These are phyloP conservation scores for Phlebiopsis flavidoalba DNA, from an alignment of 768 basidiomycete genomes.

Conservation along the genomic window DNA sequence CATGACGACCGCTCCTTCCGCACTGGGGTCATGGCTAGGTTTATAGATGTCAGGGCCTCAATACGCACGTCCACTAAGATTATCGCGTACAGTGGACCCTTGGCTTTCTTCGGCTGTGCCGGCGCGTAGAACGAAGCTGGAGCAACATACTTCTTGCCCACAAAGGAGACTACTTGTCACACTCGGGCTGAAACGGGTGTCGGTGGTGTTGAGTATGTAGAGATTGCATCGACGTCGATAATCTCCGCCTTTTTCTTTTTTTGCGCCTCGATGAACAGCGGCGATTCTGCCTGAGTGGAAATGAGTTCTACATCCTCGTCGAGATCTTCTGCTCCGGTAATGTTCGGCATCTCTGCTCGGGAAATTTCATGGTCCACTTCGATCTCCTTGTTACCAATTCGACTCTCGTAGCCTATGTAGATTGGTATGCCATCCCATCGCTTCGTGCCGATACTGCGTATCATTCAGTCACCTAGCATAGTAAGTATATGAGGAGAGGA, in stretches of 20 bases:
- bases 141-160: slow-evolving; percentile 38
- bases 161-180: slow-evolving; percentile 7
- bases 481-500: not conserved
- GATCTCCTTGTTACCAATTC: slow-evolving; percentile 59
- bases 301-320: slow-evolving; percentile 22
- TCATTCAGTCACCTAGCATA: not conserved
- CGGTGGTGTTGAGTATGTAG: slow-evolving; percentile 12
- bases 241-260: not conserved
- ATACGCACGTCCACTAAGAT: not conserved
- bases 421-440: slow-evolving; percentile 53
- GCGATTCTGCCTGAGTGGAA: slow-evolving; percentile 5
- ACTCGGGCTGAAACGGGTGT: not conserved
- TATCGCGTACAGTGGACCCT: slow-evolving; percentile 42
- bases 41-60: not conserved
- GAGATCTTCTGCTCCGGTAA: slow-evolving; percentile 29
- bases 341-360: slow-evolving; percentile 45
- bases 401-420: not conserved
- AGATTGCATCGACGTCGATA: not conserved
- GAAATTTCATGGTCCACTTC: slow-evolving; percentile 51
- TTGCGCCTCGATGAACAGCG: slow-evolving; percentile 3
- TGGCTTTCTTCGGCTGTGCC: slow-evolving; percentile 25
- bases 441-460: slow-evolving; percentile 50
- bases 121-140: slow-evolving; percentile 60
- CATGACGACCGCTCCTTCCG: slow-evolving; percentile 82
- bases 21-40: slow-evolving; percentile 69